A percentile compares a stretch with the other conserved stretches of the same genome.
phyloP scores from a whole-genome alignment of 1,284 basidiomycete genomes.

The Cystobasidium sp. region DNA sequence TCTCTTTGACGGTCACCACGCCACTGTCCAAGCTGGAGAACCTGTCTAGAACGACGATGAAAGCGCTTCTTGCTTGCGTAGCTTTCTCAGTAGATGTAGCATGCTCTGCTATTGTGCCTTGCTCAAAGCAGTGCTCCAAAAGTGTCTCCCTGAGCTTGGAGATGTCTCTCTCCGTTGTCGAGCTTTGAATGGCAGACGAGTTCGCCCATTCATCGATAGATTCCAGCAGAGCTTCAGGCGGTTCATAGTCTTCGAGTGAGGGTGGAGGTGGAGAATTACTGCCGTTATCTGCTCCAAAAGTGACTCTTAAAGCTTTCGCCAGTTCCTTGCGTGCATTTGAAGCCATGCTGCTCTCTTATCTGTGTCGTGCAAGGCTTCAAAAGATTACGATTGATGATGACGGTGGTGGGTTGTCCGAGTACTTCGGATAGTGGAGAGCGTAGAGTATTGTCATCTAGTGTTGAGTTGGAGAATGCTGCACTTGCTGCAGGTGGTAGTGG shows the following conservation, averaged over 20 bases:
- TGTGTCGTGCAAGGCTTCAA: not conserved
- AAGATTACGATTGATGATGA: not conserved
- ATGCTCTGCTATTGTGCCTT: conserved; percentile 21
- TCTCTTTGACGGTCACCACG: conserved; percentile 25
- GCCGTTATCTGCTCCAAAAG: conserved; percentile 13
- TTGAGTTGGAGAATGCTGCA: too few species aligned
- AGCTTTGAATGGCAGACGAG: conserved; percentile 31
- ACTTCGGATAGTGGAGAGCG: too few species aligned
- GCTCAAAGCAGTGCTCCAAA: conserved; percentile 32
- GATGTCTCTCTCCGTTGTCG: conserved; percentile 28
- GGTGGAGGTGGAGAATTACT: not conserved
- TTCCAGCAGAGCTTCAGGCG: conserved; percentile 32
- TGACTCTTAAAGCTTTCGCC: conserved; percentile 7
- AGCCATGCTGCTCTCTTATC: conserved; percentile 27
- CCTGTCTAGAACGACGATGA: conserved; percentile 38
- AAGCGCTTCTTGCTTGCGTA: conserved; percentile 21
- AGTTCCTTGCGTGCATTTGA: conserved; percentile 39
- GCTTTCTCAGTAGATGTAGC: not conserved
- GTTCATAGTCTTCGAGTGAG: conserved; percentile 28
- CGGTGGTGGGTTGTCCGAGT: too few species aligned
- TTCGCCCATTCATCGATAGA: conserved; percentile 29
- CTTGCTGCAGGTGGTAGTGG: too few species aligned
- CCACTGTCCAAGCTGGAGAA: conserved; percentile 31
- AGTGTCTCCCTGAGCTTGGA: conserved; percentile 26
- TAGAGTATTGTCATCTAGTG: too few species aligned